Evolutionary conservation across 2,329 filamentous ascomycete species (phyloP), one percentile per base, ranked within the genome.

Genomic region (Fusarium foetens): DNA sequence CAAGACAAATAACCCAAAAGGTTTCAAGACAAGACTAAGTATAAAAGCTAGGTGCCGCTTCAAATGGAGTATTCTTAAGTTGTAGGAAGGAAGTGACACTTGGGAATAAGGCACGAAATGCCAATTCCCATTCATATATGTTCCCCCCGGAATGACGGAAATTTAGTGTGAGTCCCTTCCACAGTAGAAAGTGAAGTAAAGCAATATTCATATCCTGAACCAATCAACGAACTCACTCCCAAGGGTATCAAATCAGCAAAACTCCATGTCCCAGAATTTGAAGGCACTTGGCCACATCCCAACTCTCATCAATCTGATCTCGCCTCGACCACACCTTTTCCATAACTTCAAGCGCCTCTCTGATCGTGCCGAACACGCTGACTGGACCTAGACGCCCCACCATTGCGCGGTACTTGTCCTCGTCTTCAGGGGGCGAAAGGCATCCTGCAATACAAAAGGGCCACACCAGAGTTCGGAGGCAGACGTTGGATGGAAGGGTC

Each of bases 321-420:
- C 83, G 76, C 31, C 75, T 75, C 5, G 80, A 77, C 86, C 86
- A 87, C 2, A 86, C 83, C 35, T 77, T 79, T 73, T 86, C 83
- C 83, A 86, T 84, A 27, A 86, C 80, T 19, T 79, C 78, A 38
- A 85, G 74, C 6, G 84, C 83, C 58, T 84, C 82, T 61, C 78
- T 80, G 21, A 85, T 78, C 0, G 85, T 84, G 4, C 86, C 85
- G 63, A 87, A 86, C 4, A 84, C 78, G 58, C 81, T 80, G 7
- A 86, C 67, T 5, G 82, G 78, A 7, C 85, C 84, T 67, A 88
- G 81, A 5, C 77, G 76, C 14, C 71, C 74, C 5, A 84, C 80
- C 75, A 87, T 79, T 8, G 76, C 77, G 2, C 85, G 80, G 51
- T 85, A 86, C n/a, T 79, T 75, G 36, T 77, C 75, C 74, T 86